Evolutionary conservation across 441 rosid species (phyloP).

Genomic region (Omphalea diandra): DNA sequence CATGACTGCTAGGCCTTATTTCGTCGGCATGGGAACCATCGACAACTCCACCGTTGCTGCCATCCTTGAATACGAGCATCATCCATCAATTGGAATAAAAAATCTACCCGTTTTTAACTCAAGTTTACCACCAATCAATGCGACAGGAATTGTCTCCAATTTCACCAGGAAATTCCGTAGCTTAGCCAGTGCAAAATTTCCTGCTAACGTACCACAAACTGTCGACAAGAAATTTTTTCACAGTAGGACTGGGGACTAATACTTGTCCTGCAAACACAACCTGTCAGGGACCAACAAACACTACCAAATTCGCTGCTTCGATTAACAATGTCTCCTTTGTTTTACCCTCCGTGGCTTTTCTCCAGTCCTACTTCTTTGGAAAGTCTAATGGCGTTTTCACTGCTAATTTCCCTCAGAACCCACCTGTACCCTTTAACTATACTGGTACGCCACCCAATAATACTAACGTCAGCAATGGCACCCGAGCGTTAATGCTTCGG

Average conservation of each 20-base stretch:
- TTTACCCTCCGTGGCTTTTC: slow-evolving; percentile 45
- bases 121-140: slow-evolving; percentile 45
- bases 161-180: slow-evolving; percentile 50
- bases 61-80: slow-evolving; percentile 52
- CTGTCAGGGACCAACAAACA: slow-evolving; percentile 63
- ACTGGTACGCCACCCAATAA: slow-evolving; percentile 69
- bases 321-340: slow-evolving; percentile 60
- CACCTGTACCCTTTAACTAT: slow-evolving; percentile 49
- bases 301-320: slow-evolving; percentile 59
- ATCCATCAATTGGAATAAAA: slow-evolving; percentile 19
- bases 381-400: slow-evolving; percentile 43
- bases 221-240: slow-evolving; percentile 51
- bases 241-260: slow-evolving; percentile 56
- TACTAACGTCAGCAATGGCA: slow-evolving; percentile 48
- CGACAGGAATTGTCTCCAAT: slow-evolving; percentile 44
- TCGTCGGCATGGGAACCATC: slow-evolving; percentile 54
- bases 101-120: slow-evolving; percentile 34
- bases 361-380: slow-evolving; percentile 44
- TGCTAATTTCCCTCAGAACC: slow-evolving; percentile 56
- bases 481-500: slow-evolving; percentile 41
- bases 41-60: slow-evolving; percentile 68
- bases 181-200: slow-evolving; percentile 49
- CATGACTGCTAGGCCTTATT: slow-evolving; percentile 69
- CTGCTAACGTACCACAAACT: slow-evolving; percentile 54
- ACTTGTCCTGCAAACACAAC: slow-evolving; percentile 62